phyloP scores from a whole-genome alignment of 2,329 filamentous ascomycete species.

The Neonectria hederae region DNA sequence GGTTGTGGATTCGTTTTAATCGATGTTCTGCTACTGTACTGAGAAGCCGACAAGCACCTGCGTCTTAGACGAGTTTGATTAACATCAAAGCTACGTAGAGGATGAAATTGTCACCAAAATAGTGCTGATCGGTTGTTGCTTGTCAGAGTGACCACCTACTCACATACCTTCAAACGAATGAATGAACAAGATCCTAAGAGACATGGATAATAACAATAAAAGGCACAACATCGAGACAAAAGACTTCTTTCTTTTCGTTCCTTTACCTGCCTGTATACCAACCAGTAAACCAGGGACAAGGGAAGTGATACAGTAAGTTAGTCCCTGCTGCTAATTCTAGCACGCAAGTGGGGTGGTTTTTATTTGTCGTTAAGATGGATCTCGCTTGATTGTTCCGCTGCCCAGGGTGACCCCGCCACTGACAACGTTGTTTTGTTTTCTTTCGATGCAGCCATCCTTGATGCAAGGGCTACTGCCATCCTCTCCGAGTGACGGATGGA shows the following conservation, averaged over 20 bases:
- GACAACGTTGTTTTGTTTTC: constrained; percentile 15
- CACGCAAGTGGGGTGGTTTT: constrained; percentile 15
- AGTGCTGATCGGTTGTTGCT: too few relatives aligned
- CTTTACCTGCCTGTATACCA: neutral
- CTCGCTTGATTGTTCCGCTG: neutral
- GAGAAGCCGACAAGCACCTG: too few relatives aligned
- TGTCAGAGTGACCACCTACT: neutral
- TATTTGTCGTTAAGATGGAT: constrained; percentile 2
- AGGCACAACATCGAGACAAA: too few relatives aligned
- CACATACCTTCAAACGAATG: neutral
- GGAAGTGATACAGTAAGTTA: neutral
- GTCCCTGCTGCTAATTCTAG: constrained; percentile 11
- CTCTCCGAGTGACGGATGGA: neutral
- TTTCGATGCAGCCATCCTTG: neutral
- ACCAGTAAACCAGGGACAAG: constrained; percentile 8
- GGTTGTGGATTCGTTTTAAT: neutral
- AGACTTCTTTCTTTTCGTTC: too few relatives aligned
- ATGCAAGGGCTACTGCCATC: neutral
- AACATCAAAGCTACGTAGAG: neutral
- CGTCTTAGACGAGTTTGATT: neutral
- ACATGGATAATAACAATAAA: too few relatives aligned
- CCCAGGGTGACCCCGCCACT: constrained; percentile 24
- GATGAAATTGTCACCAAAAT: neutral
- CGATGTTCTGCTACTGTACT: too few relatives aligned
- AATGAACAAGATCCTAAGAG: too few relatives aligned